A percentile compares a stretch with the other conserved stretches of the same genome.
phyloP scores from a whole-genome alignment of 108 stramenopile genomes.

The Thalassiosira profunda region DNA sequence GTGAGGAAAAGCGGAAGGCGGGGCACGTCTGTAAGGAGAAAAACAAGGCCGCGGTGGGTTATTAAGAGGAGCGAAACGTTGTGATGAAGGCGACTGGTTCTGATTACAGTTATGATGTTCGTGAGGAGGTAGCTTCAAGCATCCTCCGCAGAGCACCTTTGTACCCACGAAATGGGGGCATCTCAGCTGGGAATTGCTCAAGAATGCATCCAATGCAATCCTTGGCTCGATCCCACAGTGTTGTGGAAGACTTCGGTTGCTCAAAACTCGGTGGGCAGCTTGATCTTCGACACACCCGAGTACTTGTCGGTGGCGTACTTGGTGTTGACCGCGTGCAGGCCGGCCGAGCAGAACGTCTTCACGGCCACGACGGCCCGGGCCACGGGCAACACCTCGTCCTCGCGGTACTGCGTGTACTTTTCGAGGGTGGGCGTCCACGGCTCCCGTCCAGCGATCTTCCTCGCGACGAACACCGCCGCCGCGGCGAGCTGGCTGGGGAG shows the following conservation, averaged over 20 bases:
- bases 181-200: too few relatives aligned
- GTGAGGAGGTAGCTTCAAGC: too few relatives aligned
- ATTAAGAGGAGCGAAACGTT: neutral
- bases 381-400: slow-evolving; percentile 81
- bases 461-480: slow-evolving; percentile 90
- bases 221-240: too few relatives aligned
- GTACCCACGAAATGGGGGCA: too few relatives aligned
- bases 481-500: slow-evolving; percentile 92
- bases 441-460: slow-evolving; percentile 70
- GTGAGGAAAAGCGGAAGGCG: neutral
- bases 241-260: too few relatives aligned
- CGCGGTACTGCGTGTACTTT: slow-evolving; percentile 81
- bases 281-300: slow-evolving; percentile 60
- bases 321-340: slow-evolving; percentile 68
- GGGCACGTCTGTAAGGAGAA: neutral
- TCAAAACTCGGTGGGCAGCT: slow-evolving; percentile 48
- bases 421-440: slow-evolving; percentile 91
- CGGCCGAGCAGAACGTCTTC: slow-evolving; percentile 41
- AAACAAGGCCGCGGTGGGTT: neutral
- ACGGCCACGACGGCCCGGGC: slow-evolving; percentile 64
- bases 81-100: neutral
- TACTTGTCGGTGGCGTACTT: slow-evolving; percentile 74
- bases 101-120: too few relatives aligned
- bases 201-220: too few relatives aligned
- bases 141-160: too few relatives aligned